Evolutionary conservation across 371 early-diverging fungal species (phyloP), one percentile per base, ranked within the genome.

Genomic region (Apophysomyces variabilis): DNA sequence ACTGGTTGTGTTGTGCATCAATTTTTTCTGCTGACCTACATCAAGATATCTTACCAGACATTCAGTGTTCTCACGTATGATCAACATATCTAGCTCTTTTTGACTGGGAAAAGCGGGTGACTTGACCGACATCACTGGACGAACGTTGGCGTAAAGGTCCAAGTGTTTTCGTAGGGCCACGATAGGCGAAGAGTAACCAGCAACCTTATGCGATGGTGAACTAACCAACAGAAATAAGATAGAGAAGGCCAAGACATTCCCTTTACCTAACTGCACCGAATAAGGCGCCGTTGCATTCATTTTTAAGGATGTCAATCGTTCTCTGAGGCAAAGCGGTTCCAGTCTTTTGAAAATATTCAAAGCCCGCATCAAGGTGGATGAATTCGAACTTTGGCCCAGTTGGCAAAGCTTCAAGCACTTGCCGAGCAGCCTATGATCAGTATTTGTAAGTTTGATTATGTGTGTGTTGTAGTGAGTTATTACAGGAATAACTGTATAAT

Each of bases 41-140:
- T 3, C 12, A 7, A 47, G 57, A 32, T 61, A 18, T 26, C 80
- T 76, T 86, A 95, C 95, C 81, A 97, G 85, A 68, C 97, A 96
- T 76, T 97, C 98, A 11, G 97, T 97, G 86, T 98, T 97, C 73
- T 98, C 98, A 77, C 97, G 90, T 63, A 97, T 90, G 68, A 98
- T 96, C 57, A 96, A 79, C 92, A 97, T 93, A 80, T 98, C 96
- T 58, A 96, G 83, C 37, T 85, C 85, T 67, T 88, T 91, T 70
- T 89, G 88, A 47, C 74, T 82, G 54, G 82, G 85, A 37, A 82
- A 81, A 14, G 86, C 77, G 54, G 86, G 82, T 5, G 86, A 87
- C n/a, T 81, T 73, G 21, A 88, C 89, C 21, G 90, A 85, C 32
- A 85, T 85, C 13, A 96, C 95, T 7, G 96, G 98, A 26, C 96